Conservation (phyloP, 148 eudicot genomes). For the Vaccinium myrtillus region DNA sequence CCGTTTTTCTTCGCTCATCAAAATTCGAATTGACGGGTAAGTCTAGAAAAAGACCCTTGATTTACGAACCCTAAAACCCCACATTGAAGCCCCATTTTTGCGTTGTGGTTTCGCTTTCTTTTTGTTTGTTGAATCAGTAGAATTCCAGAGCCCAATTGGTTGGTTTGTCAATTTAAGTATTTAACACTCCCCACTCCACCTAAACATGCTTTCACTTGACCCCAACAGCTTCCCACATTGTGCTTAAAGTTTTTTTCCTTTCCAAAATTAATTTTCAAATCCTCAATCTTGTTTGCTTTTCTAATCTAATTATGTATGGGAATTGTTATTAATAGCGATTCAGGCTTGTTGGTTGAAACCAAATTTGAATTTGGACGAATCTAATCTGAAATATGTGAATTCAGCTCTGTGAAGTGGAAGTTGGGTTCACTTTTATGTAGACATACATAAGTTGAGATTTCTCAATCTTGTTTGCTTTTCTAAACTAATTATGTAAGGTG, state of each 20-base stretch:
- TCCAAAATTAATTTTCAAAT: not conserved
- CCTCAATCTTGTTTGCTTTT: not conserved
- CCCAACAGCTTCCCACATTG: conserved; percentile 3
- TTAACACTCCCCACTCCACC: conserved; percentile 30
- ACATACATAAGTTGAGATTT: not conserved
- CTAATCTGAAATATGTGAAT: not conserved
- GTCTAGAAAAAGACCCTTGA: conserved; percentile 4
- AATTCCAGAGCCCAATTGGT: conserved; percentile 15
- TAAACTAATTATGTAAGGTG: not conserved
- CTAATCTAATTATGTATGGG: not conserved
- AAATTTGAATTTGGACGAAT: not conserved
- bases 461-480: not conserved
- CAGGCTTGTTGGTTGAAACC: not conserved
- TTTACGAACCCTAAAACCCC: conserved; percentile 11
- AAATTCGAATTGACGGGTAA: conserved; percentile 4
- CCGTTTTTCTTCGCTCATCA: not conserved
- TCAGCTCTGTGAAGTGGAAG: not conserved
- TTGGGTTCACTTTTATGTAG: not conserved
- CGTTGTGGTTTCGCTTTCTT: conserved; percentile 25
- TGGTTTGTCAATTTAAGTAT: conserved; percentile 34
- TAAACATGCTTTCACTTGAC: conserved; percentile 24
- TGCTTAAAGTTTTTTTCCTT: not conserved
- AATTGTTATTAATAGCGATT: not conserved
- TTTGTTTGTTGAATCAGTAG: conserved; percentile 8
- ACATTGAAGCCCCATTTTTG: conserved; percentile 8